Conservation (phyloP, 2,329 filamentous ascomycete species). For the Ophiocordyceps unilateralis region DNA sequence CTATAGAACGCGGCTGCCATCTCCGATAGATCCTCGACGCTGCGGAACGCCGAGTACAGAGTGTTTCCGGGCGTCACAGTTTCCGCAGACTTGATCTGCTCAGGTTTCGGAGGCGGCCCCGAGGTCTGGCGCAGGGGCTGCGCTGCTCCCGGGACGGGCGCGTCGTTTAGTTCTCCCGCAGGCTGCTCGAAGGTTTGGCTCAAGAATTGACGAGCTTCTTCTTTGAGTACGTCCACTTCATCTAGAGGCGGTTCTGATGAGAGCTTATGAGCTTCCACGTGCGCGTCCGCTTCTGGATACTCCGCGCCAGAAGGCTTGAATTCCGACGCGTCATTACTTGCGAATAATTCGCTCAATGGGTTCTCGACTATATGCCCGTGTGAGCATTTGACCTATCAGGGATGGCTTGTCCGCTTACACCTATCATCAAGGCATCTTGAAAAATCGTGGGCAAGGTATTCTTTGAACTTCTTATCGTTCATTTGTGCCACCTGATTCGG, state of each 20-base stretch:
- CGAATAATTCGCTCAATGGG: slow-evolving; percentile 17
- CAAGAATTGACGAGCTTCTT: slow-evolving; percentile 4
- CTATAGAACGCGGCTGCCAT: slow-evolving; percentile 14
- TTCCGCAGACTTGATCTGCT: background rate
- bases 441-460: slow-evolving; percentile 36
- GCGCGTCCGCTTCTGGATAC: background rate
- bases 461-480: slow-evolving; percentile 40
- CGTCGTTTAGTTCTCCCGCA: background rate
- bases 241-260: too few species aligned
- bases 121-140: too few species aligned
- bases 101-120: background rate
- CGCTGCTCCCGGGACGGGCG: too few species aligned
- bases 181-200: slow-evolving; percentile 4
- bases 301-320: slow-evolving; percentile 6
- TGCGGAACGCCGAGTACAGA: slow-evolving; percentile 15
- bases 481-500: slow-evolving; percentile 47
- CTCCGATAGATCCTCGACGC: slow-evolving; percentile 13
- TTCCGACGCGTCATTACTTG: slow-evolving; percentile 8
- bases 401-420: slow-evolving; percentile 10
- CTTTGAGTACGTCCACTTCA: too few species aligned
- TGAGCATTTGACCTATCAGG: background rate
- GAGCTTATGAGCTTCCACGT: too few species aligned
- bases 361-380: slow-evolving; percentile 10
- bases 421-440: slow-evolving; percentile 14
- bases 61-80: background rate